Evolutionary conservation across 306 rosid genomes (phyloP).

Genomic region (Rosa rugosa): DNA sequence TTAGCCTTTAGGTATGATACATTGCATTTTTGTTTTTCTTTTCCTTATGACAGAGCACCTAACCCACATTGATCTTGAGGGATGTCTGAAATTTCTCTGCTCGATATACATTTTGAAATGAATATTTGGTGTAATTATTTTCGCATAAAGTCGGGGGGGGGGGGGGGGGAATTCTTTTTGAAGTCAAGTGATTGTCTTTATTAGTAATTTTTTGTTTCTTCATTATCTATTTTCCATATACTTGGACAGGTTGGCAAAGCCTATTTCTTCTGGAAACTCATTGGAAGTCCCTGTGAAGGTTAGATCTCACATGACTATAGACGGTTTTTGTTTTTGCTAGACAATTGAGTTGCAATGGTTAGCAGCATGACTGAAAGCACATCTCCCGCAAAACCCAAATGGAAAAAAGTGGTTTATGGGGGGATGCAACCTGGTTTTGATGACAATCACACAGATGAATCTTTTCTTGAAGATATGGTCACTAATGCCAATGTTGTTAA

Average conservation of each 20-base stretch:
- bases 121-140: not conserved
- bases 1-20: not conserved
- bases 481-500: conserved; percentile 87
- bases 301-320: not conserved
- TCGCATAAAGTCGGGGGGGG: not conserved
- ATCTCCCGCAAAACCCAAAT: conserved; percentile 42
- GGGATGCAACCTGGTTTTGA: conserved; percentile 94
- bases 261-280: not conserved
- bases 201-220: not conserved
- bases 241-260: conserved; percentile 3
- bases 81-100: not conserved
- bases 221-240: not conserved
- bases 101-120: not conserved
- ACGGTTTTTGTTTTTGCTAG: not conserved
- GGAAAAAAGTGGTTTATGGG: conserved; percentile 94
- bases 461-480: conserved; percentile 88
- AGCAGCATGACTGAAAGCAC: conserved; percentile 25
- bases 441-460: conserved; percentile 80
- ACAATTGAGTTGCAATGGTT: conserved; percentile 36
- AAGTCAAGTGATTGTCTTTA: not conserved
- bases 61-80: not conserved
- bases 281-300: not conserved
- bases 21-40: not conserved
- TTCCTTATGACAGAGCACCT: not conserved
- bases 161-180: not conserved